These are phyloP conservation scores for Sequoiadendron giganteum DNA, from an alignment of 75 land plant species.

Conservation along the genomic window DNA sequence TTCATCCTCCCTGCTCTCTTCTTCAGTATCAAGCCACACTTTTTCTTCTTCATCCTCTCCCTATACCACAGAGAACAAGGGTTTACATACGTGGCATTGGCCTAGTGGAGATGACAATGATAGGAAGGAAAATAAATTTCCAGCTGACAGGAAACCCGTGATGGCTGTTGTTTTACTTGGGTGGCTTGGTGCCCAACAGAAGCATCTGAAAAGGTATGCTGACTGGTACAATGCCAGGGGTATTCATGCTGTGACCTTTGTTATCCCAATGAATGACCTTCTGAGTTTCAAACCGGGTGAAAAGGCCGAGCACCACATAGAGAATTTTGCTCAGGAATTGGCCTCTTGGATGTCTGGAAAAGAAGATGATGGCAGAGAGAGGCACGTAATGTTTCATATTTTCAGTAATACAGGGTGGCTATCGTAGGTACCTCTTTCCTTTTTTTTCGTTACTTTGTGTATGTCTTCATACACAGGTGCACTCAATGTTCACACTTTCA, in stretches of 20 bases:
- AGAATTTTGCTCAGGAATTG: slow-evolving; percentile 41
- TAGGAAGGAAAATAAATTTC: background rate
- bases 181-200: slow-evolving; percentile 85
- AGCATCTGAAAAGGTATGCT: slow-evolving; percentile 80
- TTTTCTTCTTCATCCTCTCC: slow-evolving; percentile 2
- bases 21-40: background rate
- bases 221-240: slow-evolving; percentile 80
- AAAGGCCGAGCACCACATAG: slow-evolving; percentile 54
- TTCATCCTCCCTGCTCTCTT: background rate
- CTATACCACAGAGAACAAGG: background rate
- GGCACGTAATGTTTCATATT: slow-evolving; percentile 73
- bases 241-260: slow-evolving; percentile 66
- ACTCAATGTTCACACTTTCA: background rate
- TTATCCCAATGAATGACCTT: slow-evolving; percentile 52
- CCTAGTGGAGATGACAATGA: slow-evolving; percentile 2
- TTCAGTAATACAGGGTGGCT: slow-evolving; percentile 98
- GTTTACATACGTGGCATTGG: slow-evolving; percentile 10
- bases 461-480: background rate
- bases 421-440: slow-evolving; percentile 37
- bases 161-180: slow-evolving; percentile 80
- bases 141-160: slow-evolving; percentile 13
- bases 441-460: background rate
- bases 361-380: slow-evolving; percentile 48
- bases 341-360: slow-evolving; percentile 43
- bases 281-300: slow-evolving; percentile 55